Percentiles rank a stretch among this genome's conserved stretches.
Evolutionary conservation across 768 basidiomycete genomes (phyloP).

Genomic region (Suillus weaverae): DNA sequence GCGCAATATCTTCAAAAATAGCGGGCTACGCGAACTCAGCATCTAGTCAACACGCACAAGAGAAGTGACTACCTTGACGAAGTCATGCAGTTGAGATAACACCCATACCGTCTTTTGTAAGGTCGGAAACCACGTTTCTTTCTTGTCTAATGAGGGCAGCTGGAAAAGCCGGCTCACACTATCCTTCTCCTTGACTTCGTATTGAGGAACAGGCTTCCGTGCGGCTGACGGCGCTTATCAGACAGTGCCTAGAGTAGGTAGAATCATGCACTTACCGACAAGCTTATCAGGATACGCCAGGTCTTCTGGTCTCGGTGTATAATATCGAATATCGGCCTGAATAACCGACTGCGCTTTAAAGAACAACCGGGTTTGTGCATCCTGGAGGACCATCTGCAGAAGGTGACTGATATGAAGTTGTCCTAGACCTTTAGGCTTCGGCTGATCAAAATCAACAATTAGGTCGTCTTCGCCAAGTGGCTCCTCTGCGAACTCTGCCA

Average conservation of each 20-base stretch:
- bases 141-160: conserved; percentile 66
- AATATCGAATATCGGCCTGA: conserved; percentile 85
- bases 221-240: conserved; percentile 36
- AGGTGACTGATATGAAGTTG: conserved; percentile 79
- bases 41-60: background rate
- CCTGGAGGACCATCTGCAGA: conserved; percentile 88
- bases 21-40: conserved; percentile 58
- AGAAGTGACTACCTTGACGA: conserved; percentile 71
- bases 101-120: conserved; percentile 90
- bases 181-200: conserved; percentile 64
- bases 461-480: conserved; percentile 37
- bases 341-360: conserved; percentile 95
- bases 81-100: conserved; percentile 84
- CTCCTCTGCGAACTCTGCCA: conserved; percentile 42
- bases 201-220: conserved; percentile 42
- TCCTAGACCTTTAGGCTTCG: conserved; percentile 43
- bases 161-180: conserved; percentile 69
- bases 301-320: conserved; percentile 74
- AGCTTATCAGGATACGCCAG: conserved; percentile 86
- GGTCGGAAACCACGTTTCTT: conserved; percentile 92
- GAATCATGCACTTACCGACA: conserved; percentile 47
- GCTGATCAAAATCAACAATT: conserved; percentile 39
- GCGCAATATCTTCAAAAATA: conserved; percentile 95
- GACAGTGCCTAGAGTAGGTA: background rate
- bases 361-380: conserved; percentile 92